These are phyloP conservation scores for Schizonepeta tenuifolia DNA, from an alignment of 257 asterid species.

Conservation along the genomic window DNA sequence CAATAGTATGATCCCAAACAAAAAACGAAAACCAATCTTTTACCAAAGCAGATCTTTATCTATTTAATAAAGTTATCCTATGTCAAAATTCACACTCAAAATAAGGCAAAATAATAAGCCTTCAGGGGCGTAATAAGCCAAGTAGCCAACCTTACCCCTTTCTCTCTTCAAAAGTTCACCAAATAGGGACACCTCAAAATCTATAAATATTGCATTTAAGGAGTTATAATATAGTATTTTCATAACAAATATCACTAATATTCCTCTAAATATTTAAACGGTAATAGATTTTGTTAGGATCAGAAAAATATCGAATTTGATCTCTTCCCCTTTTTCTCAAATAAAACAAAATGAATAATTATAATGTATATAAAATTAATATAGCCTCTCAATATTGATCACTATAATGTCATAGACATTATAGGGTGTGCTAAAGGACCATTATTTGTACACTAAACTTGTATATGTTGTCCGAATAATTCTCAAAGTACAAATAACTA, in stretches of 20 bases:
- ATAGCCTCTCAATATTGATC: neutral
- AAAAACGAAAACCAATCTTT: neutral
- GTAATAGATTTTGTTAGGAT: too few relatives aligned
- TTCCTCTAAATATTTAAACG: too few relatives aligned
- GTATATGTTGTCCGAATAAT: neutral
- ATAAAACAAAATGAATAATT: too few relatives aligned
- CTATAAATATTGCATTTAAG: neutral
- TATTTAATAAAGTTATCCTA: neutral
- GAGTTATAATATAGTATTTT: neutral
- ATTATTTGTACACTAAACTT: neutral
- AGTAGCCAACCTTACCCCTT: slow-evolving; percentile 34
- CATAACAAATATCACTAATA: neutral
- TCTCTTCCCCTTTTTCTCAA: too few relatives aligned
- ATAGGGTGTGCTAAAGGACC: neutral
- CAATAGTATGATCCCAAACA: neutral
- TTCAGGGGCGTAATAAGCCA: slow-evolving; percentile 35
- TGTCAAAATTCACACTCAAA: neutral
- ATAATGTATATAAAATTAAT: neutral
- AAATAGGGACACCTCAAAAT: neutral
- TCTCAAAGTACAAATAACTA: neutral
- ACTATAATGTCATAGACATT: neutral
- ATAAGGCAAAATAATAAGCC: slow-evolving; percentile 12
- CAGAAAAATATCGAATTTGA: too few relatives aligned
- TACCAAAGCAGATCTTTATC: neutral
- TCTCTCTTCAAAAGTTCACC: slow-evolving; percentile 47